Evolutionary conservation across 225 moss, liverwort and hornwort species (phyloP).

Genomic region (Physcomitrellopsis africana): DNA sequence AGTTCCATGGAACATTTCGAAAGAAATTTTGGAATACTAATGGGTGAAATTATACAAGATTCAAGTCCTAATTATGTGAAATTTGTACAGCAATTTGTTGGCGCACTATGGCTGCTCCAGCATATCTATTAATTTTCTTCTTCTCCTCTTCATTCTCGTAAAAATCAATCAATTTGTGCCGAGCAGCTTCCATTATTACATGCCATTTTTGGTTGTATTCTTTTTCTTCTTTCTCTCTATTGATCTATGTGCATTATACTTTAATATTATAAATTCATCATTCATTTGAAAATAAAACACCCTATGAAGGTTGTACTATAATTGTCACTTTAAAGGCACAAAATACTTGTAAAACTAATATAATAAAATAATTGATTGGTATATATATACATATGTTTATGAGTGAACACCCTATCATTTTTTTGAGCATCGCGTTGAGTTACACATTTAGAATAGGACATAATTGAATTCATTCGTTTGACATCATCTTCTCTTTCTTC

Average conservation of each 20-base stretch:
- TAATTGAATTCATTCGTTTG: slow-evolving; percentile 80
- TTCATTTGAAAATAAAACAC: no score
- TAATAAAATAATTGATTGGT: no score
- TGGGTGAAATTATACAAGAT: no score
- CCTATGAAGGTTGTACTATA: no score
- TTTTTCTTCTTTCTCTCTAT: slow-evolving; percentile 54
- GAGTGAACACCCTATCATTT: slow-evolving; percentile 62
- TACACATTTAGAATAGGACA: slow-evolving; percentile 91
- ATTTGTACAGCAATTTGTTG: slow-evolving; percentile 75
- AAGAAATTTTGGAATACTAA: no score
- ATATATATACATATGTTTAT: not conserved
- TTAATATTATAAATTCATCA: not conserved
- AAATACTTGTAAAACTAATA: no score
- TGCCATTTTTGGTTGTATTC: slow-evolving; percentile 70
- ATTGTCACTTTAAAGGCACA: no score
- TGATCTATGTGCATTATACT: slow-evolving; percentile 38
- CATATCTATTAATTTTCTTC: slow-evolving; percentile 66
- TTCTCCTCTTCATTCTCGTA: slow-evolving; percentile 66
- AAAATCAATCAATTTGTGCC: slow-evolving; percentile 55
- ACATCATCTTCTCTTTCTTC: slow-evolving; percentile 90
- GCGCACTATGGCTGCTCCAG: slow-evolving; percentile 70
- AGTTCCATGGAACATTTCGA: no score
- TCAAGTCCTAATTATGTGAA: no score
- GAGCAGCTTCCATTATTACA: slow-evolving; percentile 69
- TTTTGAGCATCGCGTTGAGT: slow-evolving; percentile 77